phyloP scores from a whole-genome alignment of 1,139 yeast genomes.

The Geotrichum restrictum region DNA sequence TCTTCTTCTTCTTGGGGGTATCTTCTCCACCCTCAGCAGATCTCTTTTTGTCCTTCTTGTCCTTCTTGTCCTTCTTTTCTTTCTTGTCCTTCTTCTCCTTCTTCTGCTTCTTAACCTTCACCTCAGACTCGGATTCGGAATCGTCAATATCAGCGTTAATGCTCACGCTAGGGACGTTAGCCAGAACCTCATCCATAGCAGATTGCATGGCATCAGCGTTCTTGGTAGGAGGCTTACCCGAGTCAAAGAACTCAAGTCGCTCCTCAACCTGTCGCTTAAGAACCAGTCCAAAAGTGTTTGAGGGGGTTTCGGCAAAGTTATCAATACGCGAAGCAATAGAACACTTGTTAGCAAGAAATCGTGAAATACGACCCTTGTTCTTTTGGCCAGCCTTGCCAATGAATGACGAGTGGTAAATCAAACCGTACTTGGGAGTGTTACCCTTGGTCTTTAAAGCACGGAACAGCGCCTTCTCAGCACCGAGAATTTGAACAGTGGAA shows the following conservation, averaged over 20 bases:
- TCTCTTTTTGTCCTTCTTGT: slow-evolving; percentile 48
- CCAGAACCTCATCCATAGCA: slow-evolving; percentile 66
- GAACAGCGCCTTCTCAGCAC: slow-evolving; percentile 98
- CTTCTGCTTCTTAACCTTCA: slow-evolving; percentile 30
- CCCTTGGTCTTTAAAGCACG: slow-evolving; percentile 98
- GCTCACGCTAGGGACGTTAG: slow-evolving; percentile 46
- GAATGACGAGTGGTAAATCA: slow-evolving; percentile 93
- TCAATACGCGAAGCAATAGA: slow-evolving; percentile 98
- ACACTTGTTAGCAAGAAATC: slow-evolving; percentile 98
- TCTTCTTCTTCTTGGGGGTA: slow-evolving; percentile 37
- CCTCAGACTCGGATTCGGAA: slow-evolving; percentile 40
- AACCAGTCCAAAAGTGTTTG: slow-evolving; percentile 79
- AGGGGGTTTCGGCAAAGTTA: slow-evolving; percentile 60
- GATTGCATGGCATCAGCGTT: slow-evolving; percentile 89
- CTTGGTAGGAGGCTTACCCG: slow-evolving; percentile 96
- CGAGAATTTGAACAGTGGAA: slow-evolving; percentile 95
- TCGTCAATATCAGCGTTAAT: slow-evolving; percentile 48
- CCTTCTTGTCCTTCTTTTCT: slow-evolving; percentile 41
- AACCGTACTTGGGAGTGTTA: slow-evolving; percentile 96
- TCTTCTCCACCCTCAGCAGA: slow-evolving; percentile 29
- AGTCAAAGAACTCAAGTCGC: slow-evolving; percentile 90
- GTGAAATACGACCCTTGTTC: slow-evolving; percentile 97
- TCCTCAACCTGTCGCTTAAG: slow-evolving; percentile 97
- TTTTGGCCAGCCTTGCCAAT: slow-evolving; percentile 95
- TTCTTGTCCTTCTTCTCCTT: slow-evolving; percentile 40